phyloP scores from a whole-genome alignment of 2,329 filamentous ascomycete species.

The Neospermospora avenae region DNA sequence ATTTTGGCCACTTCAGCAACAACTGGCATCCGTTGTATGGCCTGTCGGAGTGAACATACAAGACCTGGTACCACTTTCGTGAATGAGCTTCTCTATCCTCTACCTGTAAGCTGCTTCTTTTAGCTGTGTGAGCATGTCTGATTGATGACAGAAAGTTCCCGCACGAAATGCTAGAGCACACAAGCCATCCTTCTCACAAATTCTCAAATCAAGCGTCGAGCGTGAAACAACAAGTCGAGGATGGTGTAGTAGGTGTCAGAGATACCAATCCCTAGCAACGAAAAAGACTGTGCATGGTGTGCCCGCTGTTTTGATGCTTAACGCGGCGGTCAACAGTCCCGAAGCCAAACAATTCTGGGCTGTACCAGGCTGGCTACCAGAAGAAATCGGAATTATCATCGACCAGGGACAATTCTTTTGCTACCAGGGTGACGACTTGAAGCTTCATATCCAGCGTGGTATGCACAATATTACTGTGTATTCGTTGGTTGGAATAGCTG shows the following conservation, averaged over 20 bases:
- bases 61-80: constrained; percentile 75
- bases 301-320: constrained; percentile 84
- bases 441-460: constrained; percentile 72
- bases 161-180: constrained; percentile 48
- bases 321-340: constrained; percentile 69
- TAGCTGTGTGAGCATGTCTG: constrained; percentile 11
- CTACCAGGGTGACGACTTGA: constrained; percentile 88
- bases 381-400: constrained; percentile 89
- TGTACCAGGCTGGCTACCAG: constrained; percentile 84
- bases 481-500: constrained; percentile 84
- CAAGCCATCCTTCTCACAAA: constrained; percentile 75
- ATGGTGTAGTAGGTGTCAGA: constrained; percentile 88
- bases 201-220: constrained; percentile 90
- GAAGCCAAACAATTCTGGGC: constrained; percentile 83
- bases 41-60: constrained; percentile 82
- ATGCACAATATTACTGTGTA: constrained; percentile 83
- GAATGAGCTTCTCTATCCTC: constrained; percentile 82
- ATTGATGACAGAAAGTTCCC: constrained; percentile 42
- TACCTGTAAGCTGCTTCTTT: constrained; percentile 28
- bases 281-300: constrained; percentile 80
- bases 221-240: constrained; percentile 84
- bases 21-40: constrained; percentile 76
- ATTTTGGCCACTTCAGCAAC: constrained; percentile 68
- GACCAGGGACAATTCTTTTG: constrained; percentile 91
- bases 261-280: constrained; percentile 84